A percentile compares a stretch with the other conserved stretches of the same genome.
Evolutionary conservation across 352 stramenopile genomes (phyloP).

Genomic region (Phytopythium cucurbitacearum): DNA sequence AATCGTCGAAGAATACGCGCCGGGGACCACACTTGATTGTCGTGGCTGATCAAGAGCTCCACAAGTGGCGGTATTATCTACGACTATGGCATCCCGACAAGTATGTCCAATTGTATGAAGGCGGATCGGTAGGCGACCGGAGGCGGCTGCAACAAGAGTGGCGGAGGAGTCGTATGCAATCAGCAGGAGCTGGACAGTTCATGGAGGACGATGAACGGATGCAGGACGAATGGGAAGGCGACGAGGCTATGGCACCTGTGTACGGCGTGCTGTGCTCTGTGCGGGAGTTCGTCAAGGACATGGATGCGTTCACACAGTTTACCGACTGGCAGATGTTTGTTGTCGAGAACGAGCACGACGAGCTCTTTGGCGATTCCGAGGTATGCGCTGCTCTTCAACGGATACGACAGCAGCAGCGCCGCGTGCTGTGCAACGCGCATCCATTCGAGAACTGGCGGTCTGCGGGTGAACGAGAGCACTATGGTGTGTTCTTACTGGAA

Average conservation of each 20-base stretch:
- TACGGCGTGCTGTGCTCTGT: slow-evolving; percentile 68
- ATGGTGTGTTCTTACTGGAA: slow-evolving; percentile 38
- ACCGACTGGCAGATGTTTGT: slow-evolving; percentile 65
- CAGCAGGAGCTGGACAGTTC: slow-evolving; percentile 4
- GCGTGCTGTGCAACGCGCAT: slow-evolving; percentile 59
- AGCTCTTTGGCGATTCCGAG: slow-evolving; percentile 33
- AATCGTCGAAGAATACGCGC: not conserved
- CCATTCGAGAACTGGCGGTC: slow-evolving; percentile 58
- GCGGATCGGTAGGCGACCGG: slow-evolving; percentile 25
- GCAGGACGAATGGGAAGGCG: slow-evolving; percentile 43
- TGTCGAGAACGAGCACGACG: slow-evolving; percentile 64
- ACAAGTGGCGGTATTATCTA: slow-evolving; percentile 79
- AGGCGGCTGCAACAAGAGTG: slow-evolving; percentile 47
- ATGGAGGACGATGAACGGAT: slow-evolving; percentile 22
- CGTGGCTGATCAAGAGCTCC: slow-evolving; percentile 65
- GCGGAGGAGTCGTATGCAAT: slow-evolving; percentile 23
- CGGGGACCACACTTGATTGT: slow-evolving; percentile 69
- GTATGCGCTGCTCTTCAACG: slow-evolving; percentile 35
- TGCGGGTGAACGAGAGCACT: slow-evolving; percentile 30
- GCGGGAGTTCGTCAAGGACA: slow-evolving; percentile 46
- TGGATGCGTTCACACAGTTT: slow-evolving; percentile 39
- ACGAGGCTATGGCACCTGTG: slow-evolving; percentile 38
- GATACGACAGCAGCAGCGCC: slow-evolving; percentile 42
- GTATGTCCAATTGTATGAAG: slow-evolving; percentile 61
- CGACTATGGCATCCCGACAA: slow-evolving; percentile 44